Conservation (phyloP, 108 stramenopile species). For the Aurantiochytrium sp. region DNA sequence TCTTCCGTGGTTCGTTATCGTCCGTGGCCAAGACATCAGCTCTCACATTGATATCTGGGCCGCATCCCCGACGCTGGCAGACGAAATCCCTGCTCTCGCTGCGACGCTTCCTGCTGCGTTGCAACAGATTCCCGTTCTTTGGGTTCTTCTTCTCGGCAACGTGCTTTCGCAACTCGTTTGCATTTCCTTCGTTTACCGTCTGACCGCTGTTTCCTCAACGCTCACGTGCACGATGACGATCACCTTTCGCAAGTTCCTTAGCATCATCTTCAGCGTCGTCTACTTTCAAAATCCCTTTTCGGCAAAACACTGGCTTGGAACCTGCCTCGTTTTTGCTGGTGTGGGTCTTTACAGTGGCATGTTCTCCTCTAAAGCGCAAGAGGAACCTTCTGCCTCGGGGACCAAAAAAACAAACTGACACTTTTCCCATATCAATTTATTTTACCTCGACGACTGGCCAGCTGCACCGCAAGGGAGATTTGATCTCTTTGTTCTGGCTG, state of each 20-base stretch:
- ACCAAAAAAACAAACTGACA: no score
- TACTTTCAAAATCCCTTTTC: constrained; percentile 18
- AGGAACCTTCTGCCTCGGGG: no score
- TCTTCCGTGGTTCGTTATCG: background rate
- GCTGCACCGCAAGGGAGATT: no score
- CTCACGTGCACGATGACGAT: constrained; percentile 20
- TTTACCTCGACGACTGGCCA: no score
- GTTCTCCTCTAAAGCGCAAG: background rate
- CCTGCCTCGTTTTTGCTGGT: constrained; percentile 11
- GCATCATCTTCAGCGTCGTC: constrained; percentile 11
- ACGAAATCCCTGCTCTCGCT: background rate
- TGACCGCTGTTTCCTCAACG: background rate
- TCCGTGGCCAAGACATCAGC: background rate
- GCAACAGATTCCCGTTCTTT: background rate
- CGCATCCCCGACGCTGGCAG: background rate
- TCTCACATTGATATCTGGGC: background rate
- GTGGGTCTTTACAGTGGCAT: background rate
- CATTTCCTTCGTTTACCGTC: background rate
- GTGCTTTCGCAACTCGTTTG: constrained; percentile 16
- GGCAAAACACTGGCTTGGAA: background rate
- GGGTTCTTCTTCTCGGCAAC: constrained; percentile 15
- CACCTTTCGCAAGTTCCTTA: constrained; percentile 10
- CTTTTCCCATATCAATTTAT: no score
- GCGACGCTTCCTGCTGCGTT: background rate
- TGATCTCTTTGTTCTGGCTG: no score